phyloP scores from a whole-genome alignment of 768 basidiomycete species.

The Xerocomellus amylosporus region DNA sequence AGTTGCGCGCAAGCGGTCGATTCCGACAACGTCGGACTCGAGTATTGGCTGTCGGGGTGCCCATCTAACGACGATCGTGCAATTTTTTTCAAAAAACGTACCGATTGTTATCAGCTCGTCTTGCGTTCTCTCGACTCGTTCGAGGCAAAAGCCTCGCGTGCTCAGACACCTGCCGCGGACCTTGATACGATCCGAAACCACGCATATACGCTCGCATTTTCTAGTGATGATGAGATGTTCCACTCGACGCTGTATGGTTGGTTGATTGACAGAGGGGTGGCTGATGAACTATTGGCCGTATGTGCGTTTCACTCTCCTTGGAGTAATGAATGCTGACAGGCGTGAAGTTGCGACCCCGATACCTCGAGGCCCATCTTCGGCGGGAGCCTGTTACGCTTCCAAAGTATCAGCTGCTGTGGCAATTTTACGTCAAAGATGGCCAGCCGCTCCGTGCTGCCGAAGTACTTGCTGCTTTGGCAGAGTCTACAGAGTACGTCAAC shows the following conservation, averaged over 20 bases:
- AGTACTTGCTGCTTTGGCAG: conserved; percentile 78
- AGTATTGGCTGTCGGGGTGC: conserved; percentile 69
- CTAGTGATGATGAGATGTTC: conserved; percentile 87
- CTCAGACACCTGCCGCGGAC: conserved; percentile 42
- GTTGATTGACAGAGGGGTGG: conserved; percentile 74
- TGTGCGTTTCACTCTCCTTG: conserved; percentile 19
- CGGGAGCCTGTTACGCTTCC: conserved; percentile 77
- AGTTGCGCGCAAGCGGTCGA: conserved; percentile 80
- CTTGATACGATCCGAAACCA: conserved; percentile 74
- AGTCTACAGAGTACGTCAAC: conserved; percentile 68
- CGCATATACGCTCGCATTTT: conserved; percentile 84
- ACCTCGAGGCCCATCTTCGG: conserved; percentile 83
- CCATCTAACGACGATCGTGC: conserved; percentile 58
- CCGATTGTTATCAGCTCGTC: conserved; percentile 78
- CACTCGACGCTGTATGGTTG: conserved; percentile 94
- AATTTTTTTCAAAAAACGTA: conserved; percentile 56
- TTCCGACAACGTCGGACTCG: conserved; percentile 66
- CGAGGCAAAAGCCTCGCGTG: conserved; percentile 56
- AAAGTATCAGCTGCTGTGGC: conserved; percentile 91
- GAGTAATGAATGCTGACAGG: conserved; percentile 9
- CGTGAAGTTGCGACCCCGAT: conserved; percentile 75
- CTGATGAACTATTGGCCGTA: conserved; percentile 90
- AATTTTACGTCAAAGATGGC: conserved; percentile 92
- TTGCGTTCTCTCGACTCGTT: conserved; percentile 79
- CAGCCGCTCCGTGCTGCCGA: conserved; percentile 86